phyloP scores from a whole-genome alignment of 768 basidiomycete species.

The Naganishia vaughanmartiniae region DNA sequence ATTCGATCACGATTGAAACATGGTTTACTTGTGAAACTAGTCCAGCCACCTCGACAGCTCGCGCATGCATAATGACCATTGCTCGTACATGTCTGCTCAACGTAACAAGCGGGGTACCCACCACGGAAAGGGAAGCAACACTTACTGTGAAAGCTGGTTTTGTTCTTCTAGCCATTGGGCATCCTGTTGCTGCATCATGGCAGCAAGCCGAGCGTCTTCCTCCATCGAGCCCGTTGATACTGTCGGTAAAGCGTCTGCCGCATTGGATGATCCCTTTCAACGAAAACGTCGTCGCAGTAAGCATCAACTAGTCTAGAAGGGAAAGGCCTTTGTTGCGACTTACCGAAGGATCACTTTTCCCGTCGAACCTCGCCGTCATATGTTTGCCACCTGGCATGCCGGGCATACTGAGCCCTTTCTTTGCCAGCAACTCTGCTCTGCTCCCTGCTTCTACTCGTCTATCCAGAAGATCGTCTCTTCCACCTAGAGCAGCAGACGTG shows the following conservation, averaged over 20 bases:
- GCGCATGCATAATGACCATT: constrained; percentile 58
- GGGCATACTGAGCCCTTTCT: constrained; percentile 36
- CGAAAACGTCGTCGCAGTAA: not conserved
- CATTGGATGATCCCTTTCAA: constrained; percentile 7
- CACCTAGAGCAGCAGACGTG: constrained; percentile 37
- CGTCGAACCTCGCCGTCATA: constrained; percentile 87
- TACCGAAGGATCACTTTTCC: constrained; percentile 63
- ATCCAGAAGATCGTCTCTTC: constrained; percentile 57
- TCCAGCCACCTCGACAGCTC: not conserved
- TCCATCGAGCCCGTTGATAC: constrained; percentile 59
- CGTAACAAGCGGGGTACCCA: constrained; percentile 52
- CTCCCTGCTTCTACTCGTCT: constrained; percentile 45
- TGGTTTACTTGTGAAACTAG: too few relatives aligned
- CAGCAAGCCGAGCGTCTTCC: constrained; percentile 93
- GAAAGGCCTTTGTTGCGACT: not conserved
- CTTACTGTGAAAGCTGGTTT: constrained; percentile 99
- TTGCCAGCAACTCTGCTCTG: constrained; percentile 43
- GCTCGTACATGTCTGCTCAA: constrained; percentile 40
- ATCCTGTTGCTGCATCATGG: constrained; percentile 86
- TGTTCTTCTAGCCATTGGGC: constrained; percentile 96
- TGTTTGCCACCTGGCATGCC: constrained; percentile 38
- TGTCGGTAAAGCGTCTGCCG: constrained; percentile 29
- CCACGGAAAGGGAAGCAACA: constrained; percentile 54
- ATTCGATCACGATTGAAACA: too few relatives aligned
- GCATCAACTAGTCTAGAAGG: not conserved